A percentile compares a stretch with the other conserved stretches of the same genome.
phyloP scores from a whole-genome alignment of 306 rosid genomes.

The Morella rubra region DNA sequence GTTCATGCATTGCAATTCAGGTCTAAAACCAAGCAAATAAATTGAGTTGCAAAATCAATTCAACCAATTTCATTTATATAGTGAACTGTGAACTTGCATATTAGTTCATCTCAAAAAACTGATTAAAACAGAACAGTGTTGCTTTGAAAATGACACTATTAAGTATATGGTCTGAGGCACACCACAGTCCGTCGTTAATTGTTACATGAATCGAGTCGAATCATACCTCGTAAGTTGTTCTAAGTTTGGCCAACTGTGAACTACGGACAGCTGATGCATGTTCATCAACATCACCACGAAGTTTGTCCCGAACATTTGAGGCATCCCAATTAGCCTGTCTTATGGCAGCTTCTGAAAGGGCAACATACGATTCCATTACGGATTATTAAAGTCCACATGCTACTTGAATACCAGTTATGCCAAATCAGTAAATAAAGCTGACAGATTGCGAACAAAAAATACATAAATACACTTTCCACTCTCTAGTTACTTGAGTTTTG shows the following conservation, averaged over 20 bases:
- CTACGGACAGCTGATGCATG: slow-evolving; percentile 54
- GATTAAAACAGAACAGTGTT: background rate
- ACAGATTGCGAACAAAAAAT: background rate
- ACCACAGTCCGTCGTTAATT: background rate
- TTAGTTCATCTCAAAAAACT: no score
- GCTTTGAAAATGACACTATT: background rate
- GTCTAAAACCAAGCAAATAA: no score
- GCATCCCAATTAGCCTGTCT: slow-evolving; percentile 68
- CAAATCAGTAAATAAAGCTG: background rate
- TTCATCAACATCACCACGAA: slow-evolving; percentile 62
- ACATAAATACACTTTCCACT: background rate
- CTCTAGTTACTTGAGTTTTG: no score
- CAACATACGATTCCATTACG: background rate
- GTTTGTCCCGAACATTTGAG: slow-evolving; percentile 60
- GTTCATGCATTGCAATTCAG: no score
- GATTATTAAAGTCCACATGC: background rate
- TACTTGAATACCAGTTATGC: background rate
- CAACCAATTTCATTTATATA: no score
- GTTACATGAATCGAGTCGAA: background rate
- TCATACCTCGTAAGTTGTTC: slow-evolving; percentile 54
- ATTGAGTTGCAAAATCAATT: no score
- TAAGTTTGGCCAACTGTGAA: slow-evolving; percentile 53
- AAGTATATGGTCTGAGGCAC: slow-evolving; percentile 9
- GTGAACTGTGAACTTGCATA: no score
- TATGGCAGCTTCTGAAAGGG: slow-evolving; percentile 59